Evolutionary conservation across 2,329 filamentous ascomycete species (phyloP).

Genomic region (Thelonectria rubi): DNA sequence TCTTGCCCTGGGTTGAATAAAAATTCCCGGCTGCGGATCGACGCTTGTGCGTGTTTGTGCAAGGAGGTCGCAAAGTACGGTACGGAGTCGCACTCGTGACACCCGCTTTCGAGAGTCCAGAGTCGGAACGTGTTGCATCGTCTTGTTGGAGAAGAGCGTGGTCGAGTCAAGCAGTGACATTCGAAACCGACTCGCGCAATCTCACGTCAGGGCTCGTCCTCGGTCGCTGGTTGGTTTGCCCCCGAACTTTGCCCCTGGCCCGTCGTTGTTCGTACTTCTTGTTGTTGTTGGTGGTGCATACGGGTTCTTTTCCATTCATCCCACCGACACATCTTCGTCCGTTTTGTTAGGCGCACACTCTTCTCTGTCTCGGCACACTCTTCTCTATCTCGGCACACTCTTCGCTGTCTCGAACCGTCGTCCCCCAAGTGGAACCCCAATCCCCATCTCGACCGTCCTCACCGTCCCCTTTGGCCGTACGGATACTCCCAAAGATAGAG

Average conservation of each 20-base stretch:
- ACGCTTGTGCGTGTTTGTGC: background rate
- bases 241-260: background rate
- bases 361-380: background rate
- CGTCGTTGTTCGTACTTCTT: background rate
- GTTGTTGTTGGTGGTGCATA: too few species aligned
- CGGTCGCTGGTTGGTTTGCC: too few species aligned
- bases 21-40: slow-evolving; percentile 8
- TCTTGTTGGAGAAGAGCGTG: background rate
- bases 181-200: too few species aligned
- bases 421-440: slow-evolving; percentile 9
- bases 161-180: too few species aligned
- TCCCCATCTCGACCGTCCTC: slow-evolving; percentile 9
- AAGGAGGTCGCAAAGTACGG: background rate
- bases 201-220: too few species aligned
- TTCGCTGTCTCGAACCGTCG: background rate
- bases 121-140: background rate
- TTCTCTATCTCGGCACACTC: background rate
- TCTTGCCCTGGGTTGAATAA: background rate
- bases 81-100: background rate
- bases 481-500: too few species aligned
- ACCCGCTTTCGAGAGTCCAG: background rate
- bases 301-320: background rate
- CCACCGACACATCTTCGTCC: background rate
- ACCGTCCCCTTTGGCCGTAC: slow-evolving; percentile 4
- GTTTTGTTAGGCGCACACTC: background rate